Evolutionary conservation across 805 yeast genomes (phyloP).

Genomic region (Crinitomyces ghanaensis): DNA sequence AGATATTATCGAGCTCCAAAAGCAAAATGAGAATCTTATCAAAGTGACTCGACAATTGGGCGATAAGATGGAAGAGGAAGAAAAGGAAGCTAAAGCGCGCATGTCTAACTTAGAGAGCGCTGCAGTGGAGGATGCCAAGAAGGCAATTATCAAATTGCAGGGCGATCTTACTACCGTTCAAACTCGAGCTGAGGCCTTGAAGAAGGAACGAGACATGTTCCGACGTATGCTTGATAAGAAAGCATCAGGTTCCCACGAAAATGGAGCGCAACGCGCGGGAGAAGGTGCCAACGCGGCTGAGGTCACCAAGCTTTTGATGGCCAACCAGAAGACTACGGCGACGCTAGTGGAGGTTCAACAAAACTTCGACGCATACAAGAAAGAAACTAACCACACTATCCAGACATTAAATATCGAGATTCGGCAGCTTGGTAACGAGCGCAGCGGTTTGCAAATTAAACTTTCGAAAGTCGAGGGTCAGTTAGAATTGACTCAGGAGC

Average conservation of each 20-base stretch:
- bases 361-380: constrained; percentile 29
- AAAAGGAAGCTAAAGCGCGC: constrained; percentile 23
- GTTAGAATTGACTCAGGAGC: constrained; percentile 41
- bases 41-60: constrained; percentile 62
- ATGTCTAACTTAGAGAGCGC: constrained; percentile 21
- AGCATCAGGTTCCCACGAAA: constrained; percentile 3
- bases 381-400: constrained; percentile 34
- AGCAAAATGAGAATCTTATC: constrained; percentile 63
- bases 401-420: constrained; percentile 40
- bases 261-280: constrained; percentile 3
- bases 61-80: constrained; percentile 54
- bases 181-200: constrained; percentile 40
- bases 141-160: constrained; percentile 22
- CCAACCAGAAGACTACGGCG: constrained; percentile 16
- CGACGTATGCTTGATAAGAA: constrained; percentile 24
- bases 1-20: constrained; percentile 54
- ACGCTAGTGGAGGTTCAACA: constrained; percentile 23
- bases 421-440: constrained; percentile 29
- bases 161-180: constrained; percentile 35
- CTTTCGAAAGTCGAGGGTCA: constrained; percentile 47
- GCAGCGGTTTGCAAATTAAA: constrained; percentile 37
- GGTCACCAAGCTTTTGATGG: constrained; percentile 9
- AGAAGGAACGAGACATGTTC: constrained; percentile 62
- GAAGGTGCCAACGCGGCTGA: constrained; percentile 1
- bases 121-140: constrained; percentile 26